Percentiles rank a stretch among this genome's conserved stretches.
Conservation (phyloP, 495 filamentous ascomycete species). For the Polyplosphaeria fusca region DNA sequence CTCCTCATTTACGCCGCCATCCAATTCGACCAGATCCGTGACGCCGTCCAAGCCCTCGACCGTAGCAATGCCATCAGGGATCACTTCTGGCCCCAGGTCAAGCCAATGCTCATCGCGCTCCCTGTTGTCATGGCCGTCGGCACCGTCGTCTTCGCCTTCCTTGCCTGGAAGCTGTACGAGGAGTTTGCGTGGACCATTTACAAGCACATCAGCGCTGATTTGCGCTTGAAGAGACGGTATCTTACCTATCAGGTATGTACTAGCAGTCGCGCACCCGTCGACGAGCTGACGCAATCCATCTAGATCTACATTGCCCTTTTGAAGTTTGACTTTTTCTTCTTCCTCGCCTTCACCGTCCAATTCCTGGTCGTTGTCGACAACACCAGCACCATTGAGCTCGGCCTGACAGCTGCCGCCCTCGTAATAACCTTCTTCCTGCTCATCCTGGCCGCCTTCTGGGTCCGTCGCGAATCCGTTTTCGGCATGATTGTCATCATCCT, state of each 20-base stretch:
- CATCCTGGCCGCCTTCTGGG: slow-evolving; percentile 76
- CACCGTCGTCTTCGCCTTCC: slow-evolving; percentile 65
- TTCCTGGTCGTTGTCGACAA: slow-evolving; percentile 87
- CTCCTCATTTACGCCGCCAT: slow-evolving; percentile 89
- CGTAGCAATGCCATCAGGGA: slow-evolving; percentile 10
- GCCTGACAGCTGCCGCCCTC: slow-evolving; percentile 81
- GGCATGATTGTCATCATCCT: slow-evolving; percentile 77
- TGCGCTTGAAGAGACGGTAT: slow-evolving; percentile 94
- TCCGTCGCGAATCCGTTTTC: slow-evolving; percentile 71
- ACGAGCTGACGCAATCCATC: slow-evolving; percentile 40
- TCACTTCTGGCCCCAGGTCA: slow-evolving; percentile 61
- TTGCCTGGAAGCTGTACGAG: slow-evolving; percentile 93
- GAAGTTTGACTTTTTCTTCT: slow-evolving; percentile 99
- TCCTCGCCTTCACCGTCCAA: slow-evolving; percentile 95
- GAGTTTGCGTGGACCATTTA: slow-evolving; percentile 99
- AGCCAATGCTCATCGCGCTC: slow-evolving; percentile 78
- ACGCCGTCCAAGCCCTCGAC: slow-evolving; percentile 57
- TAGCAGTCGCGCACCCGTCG: too few species aligned
- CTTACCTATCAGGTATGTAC: slow-evolving; percentile 82
- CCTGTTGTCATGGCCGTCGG: slow-evolving; percentile 78
- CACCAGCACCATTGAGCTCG: slow-evolving; percentile 69
- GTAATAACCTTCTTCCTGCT: slow-evolving; percentile 88
- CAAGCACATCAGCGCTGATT: slow-evolving; percentile 96
- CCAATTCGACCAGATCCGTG: slow-evolving; percentile 81
- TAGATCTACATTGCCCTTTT: slow-evolving; percentile 96